Base-by-base conservation (phyloP, 73 alveolate species). In the Paramecium caudatum region DNA sequence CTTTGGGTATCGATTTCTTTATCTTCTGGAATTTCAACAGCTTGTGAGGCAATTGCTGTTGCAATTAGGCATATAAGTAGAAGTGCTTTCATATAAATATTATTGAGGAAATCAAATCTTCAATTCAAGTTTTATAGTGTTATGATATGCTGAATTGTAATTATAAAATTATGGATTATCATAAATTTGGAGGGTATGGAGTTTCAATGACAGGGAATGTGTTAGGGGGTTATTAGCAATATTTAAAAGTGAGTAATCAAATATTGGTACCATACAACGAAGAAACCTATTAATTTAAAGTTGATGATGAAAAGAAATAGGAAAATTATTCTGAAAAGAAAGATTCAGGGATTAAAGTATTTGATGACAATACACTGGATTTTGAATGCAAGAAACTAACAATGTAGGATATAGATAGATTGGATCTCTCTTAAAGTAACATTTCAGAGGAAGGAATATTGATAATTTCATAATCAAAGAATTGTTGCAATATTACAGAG, bases 321-420 rank as follows among this genome's bases (percentile, higher is more conserved):
- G 80, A 27, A 55, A 43, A 55, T 0, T 55, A 27, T 43, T 27
- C 80, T 32, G 43, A 74, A 74, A 37, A 74, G 21, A 68, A 37
- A 9, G 43, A 74, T 34, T 30, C 43, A 74, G 43, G 68, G n/a
- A 37, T 41, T 4, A 45, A 41, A 10, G 21, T 41, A 8, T 74
- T 74, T 41, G 88, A 74, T 74, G 88, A 74, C 25, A 74, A 43
- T 13, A 41, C 88, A 17, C 15, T 74, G 13, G 88, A 74, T 41
- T 74, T 39, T 19, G 62, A 37, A 41, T 74, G 88, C 47, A 23
- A 36, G 19, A 23, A 45, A 16, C 0, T 45, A 10, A 45, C 23
- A 10, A 41, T 74, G 62, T n/a, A 27, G 43, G 88, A 74, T 74
- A 17, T 74, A 12, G 30, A 74, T 21, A 74, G 43, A 39, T 19